Evolutionary conservation across 805 yeast species (phyloP).

Genomic region (Schizosaccharomyces lindneri): DNA sequence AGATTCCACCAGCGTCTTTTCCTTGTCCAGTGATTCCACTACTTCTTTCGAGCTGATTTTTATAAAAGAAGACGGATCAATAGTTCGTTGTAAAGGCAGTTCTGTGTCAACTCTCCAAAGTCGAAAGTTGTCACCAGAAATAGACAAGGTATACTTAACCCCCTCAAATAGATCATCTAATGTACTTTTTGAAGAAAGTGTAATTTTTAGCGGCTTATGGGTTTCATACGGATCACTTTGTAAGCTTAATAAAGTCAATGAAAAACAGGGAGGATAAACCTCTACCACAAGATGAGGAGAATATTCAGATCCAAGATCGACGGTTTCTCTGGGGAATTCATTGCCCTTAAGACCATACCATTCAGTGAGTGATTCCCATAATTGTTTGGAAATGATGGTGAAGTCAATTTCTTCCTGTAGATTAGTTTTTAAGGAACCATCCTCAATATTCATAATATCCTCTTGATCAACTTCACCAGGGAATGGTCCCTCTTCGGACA

Average conservation of each 20-base stretch:
- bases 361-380: constrained; percentile 5
- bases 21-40: neutral
- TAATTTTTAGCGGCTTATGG: neutral
- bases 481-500: neutral
- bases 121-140: neutral
- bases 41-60: neutral
- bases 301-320: neutral
- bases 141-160: neutral
- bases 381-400: constrained; percentile 6
- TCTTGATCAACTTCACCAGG: constrained; percentile 8
- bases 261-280: neutral
- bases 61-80: neutral
- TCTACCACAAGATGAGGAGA: neutral
- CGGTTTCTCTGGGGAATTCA: neutral
- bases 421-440: constrained; percentile 1
- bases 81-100: neutral
- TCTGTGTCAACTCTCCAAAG: neutral
- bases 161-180: neutral
- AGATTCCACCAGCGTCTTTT: neutral
- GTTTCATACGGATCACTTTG: neutral
- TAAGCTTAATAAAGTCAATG: neutral
- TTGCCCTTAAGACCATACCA: constrained; percentile 5
- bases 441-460: constrained; percentile 3
- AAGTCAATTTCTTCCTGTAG: constrained; percentile 3
- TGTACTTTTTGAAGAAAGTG: neutral